Conservation (phyloP, 305 asterid genomes). For the Fraxinus dipetala region DNA sequence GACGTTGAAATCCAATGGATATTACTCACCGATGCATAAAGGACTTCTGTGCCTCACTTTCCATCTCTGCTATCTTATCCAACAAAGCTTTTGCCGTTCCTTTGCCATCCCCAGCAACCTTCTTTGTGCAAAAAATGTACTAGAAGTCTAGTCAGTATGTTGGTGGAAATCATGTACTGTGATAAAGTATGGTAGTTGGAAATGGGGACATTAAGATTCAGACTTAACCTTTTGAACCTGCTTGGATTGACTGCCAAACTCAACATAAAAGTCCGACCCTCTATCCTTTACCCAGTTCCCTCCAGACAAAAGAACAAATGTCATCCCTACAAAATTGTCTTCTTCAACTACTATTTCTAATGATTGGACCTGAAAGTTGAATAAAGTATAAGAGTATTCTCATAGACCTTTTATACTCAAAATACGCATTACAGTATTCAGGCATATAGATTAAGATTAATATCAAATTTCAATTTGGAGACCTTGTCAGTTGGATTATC, state of each 20-base stretch:
- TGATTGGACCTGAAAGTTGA: slow-evolving; percentile 68
- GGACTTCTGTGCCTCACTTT: slow-evolving; percentile 98
- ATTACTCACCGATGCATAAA: slow-evolving; percentile 90
- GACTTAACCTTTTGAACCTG: slow-evolving; percentile 51
- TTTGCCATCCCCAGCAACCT: slow-evolving; percentile 65
- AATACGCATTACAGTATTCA: slow-evolving; percentile 13
- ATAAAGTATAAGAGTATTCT: slow-evolving; percentile 20
- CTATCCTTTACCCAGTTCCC: slow-evolving; percentile 80
- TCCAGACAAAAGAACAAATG: slow-evolving; percentile 84
- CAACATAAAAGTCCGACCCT: slow-evolving; percentile 83
- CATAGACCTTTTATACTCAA: slow-evolving; percentile 8
- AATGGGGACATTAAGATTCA: slow-evolving; percentile 25
- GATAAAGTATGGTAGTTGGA: not conserved
- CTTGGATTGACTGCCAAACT: slow-evolving; percentile 43
- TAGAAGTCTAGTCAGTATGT: slow-evolving; percentile 20
- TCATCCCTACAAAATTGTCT: slow-evolving; percentile 79
- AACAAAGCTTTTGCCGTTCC: slow-evolving; percentile 81
- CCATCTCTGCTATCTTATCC: slow-evolving; percentile 82
- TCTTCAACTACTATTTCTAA: slow-evolving; percentile 73
- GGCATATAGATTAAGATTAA: slow-evolving; percentile 17
- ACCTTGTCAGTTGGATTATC: slow-evolving; percentile 59
- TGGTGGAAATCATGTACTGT: slow-evolving; percentile 15
- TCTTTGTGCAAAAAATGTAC: slow-evolving; percentile 26
- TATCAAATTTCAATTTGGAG: slow-evolving; percentile 21
- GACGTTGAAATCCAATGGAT: not conserved